Evolutionary conservation across 768 basidiomycete genomes (phyloP).

Genomic region (Termitomyces bulborhizus): DNA sequence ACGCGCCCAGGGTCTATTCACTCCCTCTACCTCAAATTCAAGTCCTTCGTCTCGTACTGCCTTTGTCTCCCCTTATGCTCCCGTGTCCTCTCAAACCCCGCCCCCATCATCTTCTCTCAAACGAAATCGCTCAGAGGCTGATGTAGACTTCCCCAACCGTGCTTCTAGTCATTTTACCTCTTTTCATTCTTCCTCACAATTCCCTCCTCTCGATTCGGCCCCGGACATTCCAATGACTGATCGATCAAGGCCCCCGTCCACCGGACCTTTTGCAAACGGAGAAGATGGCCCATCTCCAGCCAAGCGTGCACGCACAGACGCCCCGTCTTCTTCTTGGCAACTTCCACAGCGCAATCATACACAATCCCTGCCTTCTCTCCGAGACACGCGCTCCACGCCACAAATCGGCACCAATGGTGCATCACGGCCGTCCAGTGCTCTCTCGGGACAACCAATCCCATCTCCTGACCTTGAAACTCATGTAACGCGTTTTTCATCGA

Average conservation of each 20-base stretch:
- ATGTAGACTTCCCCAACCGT: constrained; percentile 36
- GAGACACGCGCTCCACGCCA: constrained; percentile 12
- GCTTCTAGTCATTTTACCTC: constrained; percentile 13
- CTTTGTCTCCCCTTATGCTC: constrained; percentile 41
- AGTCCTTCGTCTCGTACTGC: constrained; percentile 34
- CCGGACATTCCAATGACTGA: constrained; percentile 42
- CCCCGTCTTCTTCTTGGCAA: constrained; percentile 28
- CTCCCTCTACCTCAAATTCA: constrained; percentile 70
- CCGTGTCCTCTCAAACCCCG: constrained; percentile 47
- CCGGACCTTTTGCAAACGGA: constrained; percentile 41
- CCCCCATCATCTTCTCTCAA: constrained; percentile 47
- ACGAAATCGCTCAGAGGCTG: constrained; percentile 62
- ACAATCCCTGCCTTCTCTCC: constrained; percentile 21
- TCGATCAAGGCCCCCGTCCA: constrained; percentile 45
- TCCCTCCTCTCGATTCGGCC: constrained; percentile 19
- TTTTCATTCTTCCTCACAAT: constrained; percentile 19
- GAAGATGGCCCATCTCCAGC: constrained; percentile 63
- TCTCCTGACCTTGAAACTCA: constrained; percentile 37
- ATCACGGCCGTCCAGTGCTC: constrained; percentile 41
- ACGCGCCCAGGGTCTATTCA: constrained; percentile 80
- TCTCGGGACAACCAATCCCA: constrained; percentile 28
- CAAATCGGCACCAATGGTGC: constrained; percentile 38
- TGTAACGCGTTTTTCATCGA: constrained; percentile 61
- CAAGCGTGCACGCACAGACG: constrained; percentile 67
- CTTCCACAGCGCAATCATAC: constrained; percentile 23